Conservation (phyloP, 495 filamentous ascomycete species). For the Chaetomium cochliodes region DNA sequence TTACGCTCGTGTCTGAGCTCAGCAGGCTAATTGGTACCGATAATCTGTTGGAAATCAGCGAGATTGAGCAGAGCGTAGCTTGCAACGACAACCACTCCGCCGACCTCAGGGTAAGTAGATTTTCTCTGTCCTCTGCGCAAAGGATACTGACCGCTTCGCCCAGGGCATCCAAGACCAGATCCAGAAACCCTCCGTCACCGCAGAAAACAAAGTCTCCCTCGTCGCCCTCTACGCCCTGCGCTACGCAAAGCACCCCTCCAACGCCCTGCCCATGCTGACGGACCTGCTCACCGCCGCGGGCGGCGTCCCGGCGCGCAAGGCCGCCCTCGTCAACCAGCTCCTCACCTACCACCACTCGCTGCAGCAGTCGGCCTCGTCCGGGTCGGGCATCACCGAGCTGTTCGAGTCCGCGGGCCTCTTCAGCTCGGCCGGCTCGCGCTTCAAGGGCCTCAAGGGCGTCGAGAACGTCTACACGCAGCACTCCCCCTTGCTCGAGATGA, state of each 20-base stretch:
- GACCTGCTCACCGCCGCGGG: constrained; percentile 80
- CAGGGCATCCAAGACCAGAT: constrained; percentile 85
- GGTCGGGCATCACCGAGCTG: constrained; percentile 71
- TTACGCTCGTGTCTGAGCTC: constrained; percentile 90
- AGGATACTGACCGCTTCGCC: not conserved
- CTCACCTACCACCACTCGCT: constrained; percentile 81
- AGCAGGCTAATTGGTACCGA: constrained; percentile 82
- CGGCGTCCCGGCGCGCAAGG: constrained; percentile 66
- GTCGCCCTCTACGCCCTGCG: constrained; percentile 91
- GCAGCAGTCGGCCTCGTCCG: constrained; percentile 64
- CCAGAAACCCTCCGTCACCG: constrained; percentile 66
- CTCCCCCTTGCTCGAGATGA: constrained; percentile 81
- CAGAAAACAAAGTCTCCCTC: constrained; percentile 78
- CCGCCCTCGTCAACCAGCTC: constrained; percentile 72
- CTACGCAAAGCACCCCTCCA: constrained; percentile 81
- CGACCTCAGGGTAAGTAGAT: constrained; percentile 70
- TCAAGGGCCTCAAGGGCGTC: constrained; percentile 94
- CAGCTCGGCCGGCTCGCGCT: constrained; percentile 79
- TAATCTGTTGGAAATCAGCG: constrained; percentile 85
- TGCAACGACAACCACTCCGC: constrained; percentile 91
- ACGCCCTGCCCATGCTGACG: constrained; percentile 73
- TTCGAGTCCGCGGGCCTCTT: constrained; percentile 93
- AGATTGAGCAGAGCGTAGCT: constrained; percentile 93
- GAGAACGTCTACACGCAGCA: constrained; percentile 99
- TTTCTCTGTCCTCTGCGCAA: not conserved